Percentiles rank a stretch among this genome's conserved stretches.
These are phyloP conservation scores for Fusarium irregulare DNA, from an alignment of 2,329 filamentous ascomycete species.

Conservation along the genomic window DNA sequence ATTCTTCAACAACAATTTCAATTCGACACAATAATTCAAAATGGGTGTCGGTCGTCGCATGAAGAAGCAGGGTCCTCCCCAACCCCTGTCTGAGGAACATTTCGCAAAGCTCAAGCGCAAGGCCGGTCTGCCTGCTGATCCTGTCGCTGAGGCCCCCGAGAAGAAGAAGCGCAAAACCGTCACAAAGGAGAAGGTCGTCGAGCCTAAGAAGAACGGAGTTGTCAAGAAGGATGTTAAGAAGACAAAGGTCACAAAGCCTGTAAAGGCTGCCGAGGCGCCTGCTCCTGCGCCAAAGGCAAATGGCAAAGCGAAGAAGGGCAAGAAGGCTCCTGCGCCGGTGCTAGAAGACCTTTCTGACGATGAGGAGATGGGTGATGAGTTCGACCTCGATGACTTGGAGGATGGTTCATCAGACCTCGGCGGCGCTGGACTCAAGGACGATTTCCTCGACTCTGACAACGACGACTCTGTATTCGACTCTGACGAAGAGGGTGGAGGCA, in stretches of 20 bases:
- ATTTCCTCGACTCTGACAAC: constrained; percentile 69
- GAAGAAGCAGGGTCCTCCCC: constrained; percentile 93
- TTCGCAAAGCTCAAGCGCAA: constrained; percentile 88
- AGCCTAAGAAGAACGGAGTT: constrained; percentile 46
- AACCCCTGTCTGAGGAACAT: constrained; percentile 82
- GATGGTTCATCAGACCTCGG: constrained; percentile 57
- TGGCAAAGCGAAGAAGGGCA: constrained; percentile 48
- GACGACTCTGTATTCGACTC: constrained; percentile 77
- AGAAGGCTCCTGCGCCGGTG: constrained; percentile 52
- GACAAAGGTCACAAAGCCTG: constrained; percentile 50
- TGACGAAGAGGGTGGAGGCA: constrained; percentile 67
- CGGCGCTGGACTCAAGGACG: constrained; percentile 60
- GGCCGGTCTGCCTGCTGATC: constrained; percentile 73
- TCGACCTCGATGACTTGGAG: constrained; percentile 61
- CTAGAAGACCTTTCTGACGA: constrained; percentile 61
- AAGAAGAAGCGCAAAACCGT: constrained; percentile 66
- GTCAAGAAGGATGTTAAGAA: constrained; percentile 48
- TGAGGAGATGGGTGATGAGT: constrained; percentile 53
- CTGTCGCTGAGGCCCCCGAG: constrained; percentile 67
- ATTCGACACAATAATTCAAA: constrained; percentile 47
- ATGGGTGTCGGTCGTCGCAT: constrained; percentile 95
- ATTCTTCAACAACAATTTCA: constrained; percentile 16
- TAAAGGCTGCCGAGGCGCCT: constrained; percentile 47
- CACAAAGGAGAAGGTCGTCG: constrained; percentile 48
- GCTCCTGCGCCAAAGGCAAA: constrained; percentile 42